phyloP scores from a whole-genome alignment of 2,329 filamentous ascomycete genomes.

The Coniosporium uncinatum region DNA sequence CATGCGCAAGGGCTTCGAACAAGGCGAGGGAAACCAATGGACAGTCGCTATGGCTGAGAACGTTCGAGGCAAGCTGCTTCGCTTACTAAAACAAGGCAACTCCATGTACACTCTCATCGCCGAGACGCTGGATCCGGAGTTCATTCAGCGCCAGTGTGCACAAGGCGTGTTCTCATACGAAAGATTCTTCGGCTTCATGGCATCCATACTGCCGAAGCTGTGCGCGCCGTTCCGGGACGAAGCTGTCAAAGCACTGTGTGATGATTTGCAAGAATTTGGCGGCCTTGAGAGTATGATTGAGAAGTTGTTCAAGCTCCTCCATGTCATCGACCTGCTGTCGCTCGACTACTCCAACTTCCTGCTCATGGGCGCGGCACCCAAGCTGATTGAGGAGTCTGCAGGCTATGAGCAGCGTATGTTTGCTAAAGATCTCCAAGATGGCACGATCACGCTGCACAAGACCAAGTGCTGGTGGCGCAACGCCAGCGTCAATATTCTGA shows the following conservation, averaged over 20 bases:
- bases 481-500: constrained; percentile 57
- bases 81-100: constrained; percentile 64
- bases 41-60: constrained; percentile 67
- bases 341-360: constrained; percentile 83
- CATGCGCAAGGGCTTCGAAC: constrained; percentile 57
- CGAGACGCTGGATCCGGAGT: constrained; percentile 68
- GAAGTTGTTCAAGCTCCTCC: constrained; percentile 68
- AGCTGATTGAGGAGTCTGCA: constrained; percentile 63
- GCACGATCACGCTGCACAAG: constrained; percentile 46
- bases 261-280: constrained; percentile 45
- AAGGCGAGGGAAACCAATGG: constrained; percentile 60
- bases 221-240: constrained; percentile 78
- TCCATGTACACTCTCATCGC: constrained; percentile 70
- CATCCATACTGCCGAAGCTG: constrained; percentile 68
- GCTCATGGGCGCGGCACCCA: constrained; percentile 64
- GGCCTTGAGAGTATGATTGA: constrained; percentile 62
- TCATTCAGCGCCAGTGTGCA: constrained; percentile 63
- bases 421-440: constrained; percentile 54
- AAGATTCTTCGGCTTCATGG: constrained; percentile 74
- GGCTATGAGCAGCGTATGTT: constrained; percentile 74
- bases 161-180: constrained; percentile 75
- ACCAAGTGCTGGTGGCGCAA: constrained; percentile 63
- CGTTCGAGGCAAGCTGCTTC: constrained; percentile 66
- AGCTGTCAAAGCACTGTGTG: constrained; percentile 63
- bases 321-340: constrained; percentile 71